Base-by-base conservation (phyloP, 2,329 filamentous ascomycete genomes). In the Fusarium sacchari region DNA sequence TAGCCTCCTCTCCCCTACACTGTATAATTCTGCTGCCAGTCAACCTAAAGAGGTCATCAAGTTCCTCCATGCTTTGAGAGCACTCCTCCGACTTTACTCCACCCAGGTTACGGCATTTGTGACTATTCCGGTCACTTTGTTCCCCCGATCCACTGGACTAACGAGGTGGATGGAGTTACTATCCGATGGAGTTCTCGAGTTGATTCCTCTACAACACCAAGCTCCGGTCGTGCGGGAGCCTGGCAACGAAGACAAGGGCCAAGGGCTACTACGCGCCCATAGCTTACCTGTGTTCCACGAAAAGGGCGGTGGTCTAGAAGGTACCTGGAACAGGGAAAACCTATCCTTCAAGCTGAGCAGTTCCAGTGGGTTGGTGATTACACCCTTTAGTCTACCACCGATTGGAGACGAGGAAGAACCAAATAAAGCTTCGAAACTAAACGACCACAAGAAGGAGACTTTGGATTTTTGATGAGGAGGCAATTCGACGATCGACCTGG, bases 261-360 rank as follows among this genome's bases (percentile, higher is more conserved):
- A 98, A 80, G 96, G 96, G 2, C 89, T 98, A 82, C 84, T 98
- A 24, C 93, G 91, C 70, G 89, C 97, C 2, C 94, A 97, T 81
- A 92, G 92, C 60, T 82, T 98, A 40, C 96, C 96, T 0, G 86
- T 97, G 2, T 92, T 94, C 74, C 94, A 97, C 67, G 96, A 98
- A 80, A 94, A 93, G 74, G 96, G 96, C 4, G 95, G 95, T 5
- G 94, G 94, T 15, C 88, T 89, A 5, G 90, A 90, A 67, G 86
- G 89, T 43, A 89, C 89, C 65, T 91, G 90, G 71, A 88, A 92
- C 60, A 91, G 93, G 30, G 94, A 97, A 78, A 95, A 98, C 82
- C 88, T 97, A 82, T 95, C 95, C 9, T 99, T 99, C 81, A 95
- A 91, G 69, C 84, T 99, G 58, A 97, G 94, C 81, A 88, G 94